Conservation (phyloP, 192 early-diverging fungal genomes). For the Gorgonomyces haynaldii region DNA sequence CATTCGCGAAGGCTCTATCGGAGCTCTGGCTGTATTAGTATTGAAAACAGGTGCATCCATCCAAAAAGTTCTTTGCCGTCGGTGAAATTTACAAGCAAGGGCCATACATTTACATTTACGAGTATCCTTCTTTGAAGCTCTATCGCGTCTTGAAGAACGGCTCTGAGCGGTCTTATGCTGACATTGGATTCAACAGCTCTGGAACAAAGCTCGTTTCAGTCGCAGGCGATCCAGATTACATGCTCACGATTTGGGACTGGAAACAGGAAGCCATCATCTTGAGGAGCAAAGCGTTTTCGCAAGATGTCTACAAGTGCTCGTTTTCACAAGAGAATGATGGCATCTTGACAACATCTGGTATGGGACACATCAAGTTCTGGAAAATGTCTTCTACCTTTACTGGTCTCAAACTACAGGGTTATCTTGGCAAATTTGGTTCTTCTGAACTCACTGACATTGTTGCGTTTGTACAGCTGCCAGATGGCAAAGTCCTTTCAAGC, state of each 20-base stretch:
- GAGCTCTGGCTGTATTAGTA: constrained; percentile 43
- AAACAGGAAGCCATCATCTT: constrained; percentile 35
- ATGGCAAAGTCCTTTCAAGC: constrained; percentile 48
- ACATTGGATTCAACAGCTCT: constrained; percentile 37
- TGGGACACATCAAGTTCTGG: constrained; percentile 63
- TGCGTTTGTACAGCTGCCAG: constrained; percentile 44
- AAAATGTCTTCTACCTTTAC: constrained; percentile 49
- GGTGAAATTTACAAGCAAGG: constrained; percentile 27
- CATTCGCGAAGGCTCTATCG: constrained; percentile 38
- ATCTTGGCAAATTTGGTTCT: constrained; percentile 50
- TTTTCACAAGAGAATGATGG: constrained; percentile 46
- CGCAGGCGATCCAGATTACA: constrained; percentile 49
- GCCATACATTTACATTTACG: constrained; percentile 47
- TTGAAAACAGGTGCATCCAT: too few relatives aligned
- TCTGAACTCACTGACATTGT: constrained; percentile 47
- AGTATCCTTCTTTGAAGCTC: constrained; percentile 36
- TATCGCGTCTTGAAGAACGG: constrained; percentile 36
- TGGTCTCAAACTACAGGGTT: constrained; percentile 50
- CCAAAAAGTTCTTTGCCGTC: constrained; percentile 34
- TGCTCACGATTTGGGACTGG: constrained; percentile 56
- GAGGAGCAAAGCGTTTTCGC: constrained; percentile 51
- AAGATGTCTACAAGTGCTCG: constrained; percentile 44
- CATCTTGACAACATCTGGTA: constrained; percentile 45
- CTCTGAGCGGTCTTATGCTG: constrained; percentile 28
- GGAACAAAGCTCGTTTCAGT: constrained; percentile 47